phyloP scores from a whole-genome alignment of 2,329 filamentous ascomycete species.

The Rhynchosporium agropyri region DNA sequence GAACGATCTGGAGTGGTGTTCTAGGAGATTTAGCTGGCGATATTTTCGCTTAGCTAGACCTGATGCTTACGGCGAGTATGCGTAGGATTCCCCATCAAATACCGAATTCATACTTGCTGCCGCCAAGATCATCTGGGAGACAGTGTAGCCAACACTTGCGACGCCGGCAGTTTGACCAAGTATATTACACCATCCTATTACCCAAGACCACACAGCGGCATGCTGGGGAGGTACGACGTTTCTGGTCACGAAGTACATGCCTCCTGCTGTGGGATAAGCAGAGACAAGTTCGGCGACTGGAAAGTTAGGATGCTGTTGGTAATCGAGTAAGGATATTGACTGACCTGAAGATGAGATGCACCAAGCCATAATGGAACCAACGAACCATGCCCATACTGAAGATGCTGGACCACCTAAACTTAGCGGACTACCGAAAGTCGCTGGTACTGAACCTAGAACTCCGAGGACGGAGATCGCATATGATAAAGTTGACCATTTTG shows the following conservation, averaged over 20 bases:
- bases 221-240: constrained; percentile 63
- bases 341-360: constrained; percentile 62
- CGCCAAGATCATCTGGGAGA: constrained; percentile 66
- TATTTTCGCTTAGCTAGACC: background rate
- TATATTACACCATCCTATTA: constrained; percentile 69
- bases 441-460: constrained; percentile 66
- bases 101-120: constrained; percentile 62
- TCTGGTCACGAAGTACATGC: constrained; percentile 71
- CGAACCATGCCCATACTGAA: constrained; percentile 67
- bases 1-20: constrained; percentile 59
- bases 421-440: constrained; percentile 62
- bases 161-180: constrained; percentile 66
- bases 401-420: constrained; percentile 62
- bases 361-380: constrained; percentile 65
- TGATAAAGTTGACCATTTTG: constrained; percentile 66
- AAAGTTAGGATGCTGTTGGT: background rate
- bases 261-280: constrained; percentile 61
- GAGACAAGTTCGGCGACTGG: constrained; percentile 34
- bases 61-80: constrained; percentile 57
- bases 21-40: constrained; percentile 42
- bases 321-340: background rate
- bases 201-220: constrained; percentile 65
- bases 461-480: constrained; percentile 68
- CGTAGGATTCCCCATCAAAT: constrained; percentile 51
- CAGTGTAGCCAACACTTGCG: constrained; percentile 63